Evolutionary conservation across 306 rosid genomes (phyloP).

Genomic region (Vigna mungo): DNA sequence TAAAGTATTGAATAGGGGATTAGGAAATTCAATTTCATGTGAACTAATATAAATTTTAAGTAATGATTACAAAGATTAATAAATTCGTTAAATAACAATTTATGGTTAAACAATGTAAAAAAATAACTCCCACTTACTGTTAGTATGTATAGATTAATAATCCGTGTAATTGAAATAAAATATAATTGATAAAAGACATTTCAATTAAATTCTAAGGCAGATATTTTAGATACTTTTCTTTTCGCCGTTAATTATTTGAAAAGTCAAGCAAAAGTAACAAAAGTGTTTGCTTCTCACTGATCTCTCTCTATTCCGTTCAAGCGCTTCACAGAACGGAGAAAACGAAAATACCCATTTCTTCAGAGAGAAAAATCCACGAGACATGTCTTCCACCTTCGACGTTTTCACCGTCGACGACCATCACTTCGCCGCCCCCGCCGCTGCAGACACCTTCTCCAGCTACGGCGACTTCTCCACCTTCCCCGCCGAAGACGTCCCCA

Average conservation of each 20-base stretch:
- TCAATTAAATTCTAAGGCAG: not conserved
- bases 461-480: constrained; percentile 73
- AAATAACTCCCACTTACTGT: no score
- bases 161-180: no score
- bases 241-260: constrained; percentile 55
- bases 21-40: not conserved
- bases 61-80: no score
- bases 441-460: constrained; percentile 57
- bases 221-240: not conserved
- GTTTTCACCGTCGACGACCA: constrained; percentile 69
- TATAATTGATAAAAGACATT: no score
- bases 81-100: no score
- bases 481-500: constrained; percentile 55
- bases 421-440: constrained; percentile 54
- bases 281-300: not conserved
- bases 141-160: no score
- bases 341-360: not conserved
- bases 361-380: constrained; percentile 33
- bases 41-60: not conserved
- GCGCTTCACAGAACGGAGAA: constrained; percentile 34
- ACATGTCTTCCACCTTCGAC: constrained; percentile 86
- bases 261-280: constrained; percentile 18
- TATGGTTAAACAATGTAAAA: no score
- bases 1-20: not conserved
- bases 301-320: not conserved